Evolutionary conservation across 2,329 filamentous ascomycete genomes (phyloP).

Genomic region (Fusarium stilboides): DNA sequence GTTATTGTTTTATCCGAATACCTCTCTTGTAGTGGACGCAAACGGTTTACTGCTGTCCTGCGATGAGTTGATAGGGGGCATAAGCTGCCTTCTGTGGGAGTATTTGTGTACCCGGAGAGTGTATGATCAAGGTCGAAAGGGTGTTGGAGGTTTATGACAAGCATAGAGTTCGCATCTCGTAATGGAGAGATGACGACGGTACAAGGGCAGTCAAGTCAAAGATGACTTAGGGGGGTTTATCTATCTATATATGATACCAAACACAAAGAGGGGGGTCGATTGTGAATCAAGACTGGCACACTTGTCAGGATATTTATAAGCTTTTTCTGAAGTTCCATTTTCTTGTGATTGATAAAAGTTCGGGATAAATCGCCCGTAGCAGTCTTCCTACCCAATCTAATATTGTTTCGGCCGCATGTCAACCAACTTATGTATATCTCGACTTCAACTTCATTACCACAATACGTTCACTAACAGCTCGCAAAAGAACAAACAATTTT

Average conservation of each 20-base stretch:
- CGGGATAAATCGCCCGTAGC: neutral
- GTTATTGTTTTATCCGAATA: constrained; percentile 5
- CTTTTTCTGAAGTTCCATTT: constrained; percentile 2
- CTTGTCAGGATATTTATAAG: neutral
- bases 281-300: constrained; percentile 14
- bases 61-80: constrained; percentile 25
- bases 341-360: neutral
- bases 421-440: constrained; percentile 16
- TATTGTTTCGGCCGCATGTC: constrained; percentile 9
- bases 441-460: constrained; percentile 45
- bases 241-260: constrained; percentile 22
- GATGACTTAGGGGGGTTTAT: constrained; percentile 23
- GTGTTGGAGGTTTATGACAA: constrained; percentile 37
- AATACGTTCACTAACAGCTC: constrained; percentile 20
- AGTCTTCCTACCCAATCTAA: constrained; percentile 1
- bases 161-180: constrained; percentile 43
- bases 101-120: constrained; percentile 33
- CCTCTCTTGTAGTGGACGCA: constrained; percentile 12
- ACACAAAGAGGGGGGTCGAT: constrained; percentile 6
- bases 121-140: constrained; percentile 27
- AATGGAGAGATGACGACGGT: constrained; percentile 27
- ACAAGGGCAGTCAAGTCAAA: constrained; percentile 25
- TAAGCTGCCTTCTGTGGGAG: constrained; percentile 31
- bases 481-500: neutral
- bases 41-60: constrained; percentile 4